Evolutionary conservation across 2,329 filamentous ascomycete species (phyloP).

Genomic region (Elsinoe perseae): DNA sequence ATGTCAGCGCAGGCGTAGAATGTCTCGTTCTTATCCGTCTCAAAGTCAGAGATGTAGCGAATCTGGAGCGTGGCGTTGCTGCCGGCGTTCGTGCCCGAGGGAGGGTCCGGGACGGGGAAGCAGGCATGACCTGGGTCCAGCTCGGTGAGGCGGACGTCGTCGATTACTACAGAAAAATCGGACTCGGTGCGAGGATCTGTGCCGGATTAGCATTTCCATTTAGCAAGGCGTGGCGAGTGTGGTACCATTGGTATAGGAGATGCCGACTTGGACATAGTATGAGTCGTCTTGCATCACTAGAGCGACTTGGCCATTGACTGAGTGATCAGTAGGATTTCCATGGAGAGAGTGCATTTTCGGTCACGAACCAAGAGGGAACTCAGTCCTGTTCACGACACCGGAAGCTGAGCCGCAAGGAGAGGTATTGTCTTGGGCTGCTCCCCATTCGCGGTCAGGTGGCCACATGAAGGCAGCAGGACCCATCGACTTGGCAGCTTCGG

Average conservation of each 20-base stretch:
- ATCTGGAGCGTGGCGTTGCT: slow-evolving; percentile 42
- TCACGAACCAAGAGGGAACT: slow-evolving; percentile 48
- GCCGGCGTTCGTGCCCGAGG: slow-evolving; percentile 30
- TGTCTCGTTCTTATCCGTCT: slow-evolving; percentile 31
- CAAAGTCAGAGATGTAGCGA: slow-evolving; percentile 37
- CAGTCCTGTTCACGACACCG: slow-evolving; percentile 43
- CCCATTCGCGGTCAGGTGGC: slow-evolving; percentile 52
- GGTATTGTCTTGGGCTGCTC: slow-evolving; percentile 47
- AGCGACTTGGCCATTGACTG: slow-evolving; percentile 49
- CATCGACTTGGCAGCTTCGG: slow-evolving; percentile 31
- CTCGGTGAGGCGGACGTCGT: slow-evolving; percentile 31
- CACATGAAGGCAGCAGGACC: slow-evolving; percentile 55
- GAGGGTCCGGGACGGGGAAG: slow-evolving; percentile 35
- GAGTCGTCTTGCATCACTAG: slow-evolving; percentile 52
- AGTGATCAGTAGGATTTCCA: background rate
- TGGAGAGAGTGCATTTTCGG: too few species aligned
- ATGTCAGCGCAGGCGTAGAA: slow-evolving; percentile 44
- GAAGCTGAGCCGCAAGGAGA: slow-evolving; percentile 50
- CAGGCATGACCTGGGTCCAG: slow-evolving; percentile 40
- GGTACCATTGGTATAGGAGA: slow-evolving; percentile 47
- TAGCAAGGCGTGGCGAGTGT: slow-evolving; percentile 21
- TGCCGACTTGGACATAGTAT: slow-evolving; percentile 46
- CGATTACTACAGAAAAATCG: slow-evolving; percentile 34
- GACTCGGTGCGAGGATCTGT: slow-evolving; percentile 34
- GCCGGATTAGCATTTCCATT: background rate